Conservation (phyloP, 352 stramenopile genomes). For the Peronosclerospora sorghi region DNA sequence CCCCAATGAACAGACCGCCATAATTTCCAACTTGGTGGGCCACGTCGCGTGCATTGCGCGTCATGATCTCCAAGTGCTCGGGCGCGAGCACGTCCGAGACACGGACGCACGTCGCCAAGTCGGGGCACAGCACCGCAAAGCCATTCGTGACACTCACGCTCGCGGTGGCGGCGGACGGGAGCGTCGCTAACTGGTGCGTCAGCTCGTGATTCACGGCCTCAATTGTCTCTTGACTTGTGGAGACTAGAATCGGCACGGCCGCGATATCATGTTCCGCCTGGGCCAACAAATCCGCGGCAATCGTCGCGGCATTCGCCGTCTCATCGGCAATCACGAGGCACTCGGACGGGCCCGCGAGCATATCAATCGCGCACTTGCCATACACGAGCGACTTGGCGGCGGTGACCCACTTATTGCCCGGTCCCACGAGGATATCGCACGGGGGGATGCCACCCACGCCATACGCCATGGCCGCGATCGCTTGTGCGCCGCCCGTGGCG, state of each 20-base stretch:
- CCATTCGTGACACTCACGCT: slow-evolving; percentile 60
- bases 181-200: slow-evolving; percentile 53
- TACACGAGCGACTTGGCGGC: slow-evolving; percentile 96
- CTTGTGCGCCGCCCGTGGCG: slow-evolving; percentile 60
- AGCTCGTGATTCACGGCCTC: slow-evolving; percentile 85
- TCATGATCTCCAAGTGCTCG: slow-evolving; percentile 88
- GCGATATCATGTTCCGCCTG: slow-evolving; percentile 96
- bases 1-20: slow-evolving; percentile 91
- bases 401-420: slow-evolving; percentile 99
- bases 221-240: slow-evolving; percentile 78
- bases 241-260: slow-evolving; percentile 93
- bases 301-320: slow-evolving; percentile 55
- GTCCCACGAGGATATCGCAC: slow-evolving; percentile 98
- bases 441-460: slow-evolving; percentile 83
- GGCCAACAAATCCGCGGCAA: slow-evolving; percentile 66
- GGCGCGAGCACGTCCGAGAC: slow-evolving; percentile 82
- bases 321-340: slow-evolving; percentile 96
- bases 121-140: slow-evolving; percentile 65
- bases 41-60: slow-evolving; percentile 80
- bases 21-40: slow-evolving; percentile 69
- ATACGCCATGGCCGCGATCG: slow-evolving; percentile 95
- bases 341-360: slow-evolving; percentile 96
- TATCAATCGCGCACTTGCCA: slow-evolving; percentile 97
- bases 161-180: slow-evolving; percentile 54
- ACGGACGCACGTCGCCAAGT: slow-evolving; percentile 59